Evolutionary conservation across 306 rosid species (phyloP).

Genomic region (Prunus mongolica): DNA sequence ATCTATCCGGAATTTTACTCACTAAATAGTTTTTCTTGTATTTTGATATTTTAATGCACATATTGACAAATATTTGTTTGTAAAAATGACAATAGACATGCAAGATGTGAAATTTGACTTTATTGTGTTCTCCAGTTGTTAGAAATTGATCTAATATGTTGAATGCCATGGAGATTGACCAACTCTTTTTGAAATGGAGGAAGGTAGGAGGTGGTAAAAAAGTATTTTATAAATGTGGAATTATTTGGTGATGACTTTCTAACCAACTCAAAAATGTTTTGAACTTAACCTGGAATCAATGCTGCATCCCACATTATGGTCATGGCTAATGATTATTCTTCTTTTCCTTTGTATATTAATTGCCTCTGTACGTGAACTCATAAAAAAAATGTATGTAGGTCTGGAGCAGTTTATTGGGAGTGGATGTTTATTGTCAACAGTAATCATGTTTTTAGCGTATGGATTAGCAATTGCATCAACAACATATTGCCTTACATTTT

Average conservation of each 20-base stretch:
- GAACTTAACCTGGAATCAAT: neutral
- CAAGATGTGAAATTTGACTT: too few relatives aligned
- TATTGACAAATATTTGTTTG: too few relatives aligned
- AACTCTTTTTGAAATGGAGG: neutral
- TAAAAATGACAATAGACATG: too few relatives aligned
- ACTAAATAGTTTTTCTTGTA: too few relatives aligned
- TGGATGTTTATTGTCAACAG: slow-evolving; percentile 63
- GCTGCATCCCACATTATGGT: neutral
- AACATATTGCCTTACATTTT: slow-evolving; percentile 91
- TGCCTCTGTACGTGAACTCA: slow-evolving; percentile 5
- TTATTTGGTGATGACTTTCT: neutral
- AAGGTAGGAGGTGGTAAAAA: neutral
- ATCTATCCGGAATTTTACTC: too few relatives aligned
- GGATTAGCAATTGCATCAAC: slow-evolving; percentile 92
- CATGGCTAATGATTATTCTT: neutral
- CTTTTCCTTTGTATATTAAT: neutral
- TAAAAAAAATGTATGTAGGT: slow-evolving; percentile 41
- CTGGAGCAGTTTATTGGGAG: slow-evolving; percentile 91
- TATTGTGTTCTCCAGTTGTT: too few relatives aligned
- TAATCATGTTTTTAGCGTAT: slow-evolving; percentile 71
- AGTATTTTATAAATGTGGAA: neutral
- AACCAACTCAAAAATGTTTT: neutral
- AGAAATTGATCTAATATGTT: neutral
- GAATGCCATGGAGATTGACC: neutral
- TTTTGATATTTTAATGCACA: too few relatives aligned